Evolutionary conservation across 805 yeast genomes (phyloP), one percentile per base, ranked within the genome.

Genomic region (Myxozyma mucilagina): DNA sequence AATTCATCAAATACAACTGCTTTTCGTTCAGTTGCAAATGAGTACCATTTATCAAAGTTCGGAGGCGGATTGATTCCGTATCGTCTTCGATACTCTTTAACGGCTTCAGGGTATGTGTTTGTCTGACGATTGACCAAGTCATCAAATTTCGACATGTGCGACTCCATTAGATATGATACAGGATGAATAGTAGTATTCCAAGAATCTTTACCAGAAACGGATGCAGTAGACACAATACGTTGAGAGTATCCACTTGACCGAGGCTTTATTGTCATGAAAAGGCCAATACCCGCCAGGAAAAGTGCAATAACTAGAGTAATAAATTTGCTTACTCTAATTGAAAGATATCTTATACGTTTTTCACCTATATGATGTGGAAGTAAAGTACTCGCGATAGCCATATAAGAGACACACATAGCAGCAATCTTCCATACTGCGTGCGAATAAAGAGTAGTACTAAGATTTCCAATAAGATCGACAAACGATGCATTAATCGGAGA

Each of bases 21-120:
- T 42, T 60, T 47, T 13, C 57, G 39, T 41, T 64, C 60, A 24
- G 54, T 49, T 10, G 70, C 67, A 36, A 48, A 65, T n/a, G 65
- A 59, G 42, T 60, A 64, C 71, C 71, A 68, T 31, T 59, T 60
- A 44, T 68, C 69, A 42, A 68, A 68, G 32, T 67, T 63, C 11
- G 71, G 71, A 14, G 71, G 71, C 18, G 71, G 71, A 41, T 58
- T 60, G 41, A 64, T 35, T n/a, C 42, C 45, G 39, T 65, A 59
- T 29, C 64, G 56, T 20, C 62, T 29, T 13, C 47, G 35, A 48
- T 67, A 67, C 36, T 57, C 66, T 18, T 51, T 52, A 8, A 61
- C 64, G 2, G 61, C 65, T 38, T 67, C 68, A 14, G 68, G 66
- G 45, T 67, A 63, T 13, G 69, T 66, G 10, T 50, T 36, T 11